Evolutionary conservation across 768 basidiomycete genomes (phyloP).

Genomic region (Trametes maxima): DNA sequence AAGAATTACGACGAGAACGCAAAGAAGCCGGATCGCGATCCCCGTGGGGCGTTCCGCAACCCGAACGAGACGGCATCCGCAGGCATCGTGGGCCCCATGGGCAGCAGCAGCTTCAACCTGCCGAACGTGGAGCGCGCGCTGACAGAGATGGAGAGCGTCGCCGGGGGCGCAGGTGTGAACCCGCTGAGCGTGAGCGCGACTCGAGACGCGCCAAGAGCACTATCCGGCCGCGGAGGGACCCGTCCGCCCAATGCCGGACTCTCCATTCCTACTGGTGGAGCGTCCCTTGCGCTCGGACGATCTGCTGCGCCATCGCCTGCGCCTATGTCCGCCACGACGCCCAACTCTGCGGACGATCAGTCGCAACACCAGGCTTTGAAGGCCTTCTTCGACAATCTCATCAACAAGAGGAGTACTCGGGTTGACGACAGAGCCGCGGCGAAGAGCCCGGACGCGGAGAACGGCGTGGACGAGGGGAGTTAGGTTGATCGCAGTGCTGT

Average conservation of each 20-base stretch:
- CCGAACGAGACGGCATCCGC: constrained; percentile 62
- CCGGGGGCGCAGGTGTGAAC: constrained; percentile 36
- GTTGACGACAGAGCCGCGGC: constrained; percentile 40
- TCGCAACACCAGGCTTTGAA: constrained; percentile 83
- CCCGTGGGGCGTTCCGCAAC: constrained; percentile 83
- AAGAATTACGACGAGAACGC: constrained; percentile 91
- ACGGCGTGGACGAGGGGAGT: constrained; percentile 25
- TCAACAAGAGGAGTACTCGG: constrained; percentile 67
- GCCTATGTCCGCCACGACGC: constrained; percentile 31
- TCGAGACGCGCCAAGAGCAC: constrained; percentile 39
- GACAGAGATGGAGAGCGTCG: constrained; percentile 80
- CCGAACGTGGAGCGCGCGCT: constrained; percentile 89
- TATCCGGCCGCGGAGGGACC: constrained; percentile 19
- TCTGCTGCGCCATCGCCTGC: constrained; percentile 35
- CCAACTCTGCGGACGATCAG: constrained; percentile 56
- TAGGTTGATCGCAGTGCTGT: constrained; percentile 5
- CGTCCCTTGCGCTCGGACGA: constrained; percentile 17
- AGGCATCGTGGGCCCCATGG: constrained; percentile 93
- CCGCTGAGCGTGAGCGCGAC: constrained; percentile 33
- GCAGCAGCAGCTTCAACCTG: constrained; percentile 80
- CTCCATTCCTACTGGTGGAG: constrained; percentile 23
- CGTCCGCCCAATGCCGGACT: constrained; percentile 24
- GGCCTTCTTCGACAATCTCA: constrained; percentile 83
- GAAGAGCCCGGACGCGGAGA: constrained; percentile 26
- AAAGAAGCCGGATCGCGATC: constrained; percentile 89